Conservation (phyloP, 2,329 filamentous ascomycete species). For the Claviceps pazoutovae region DNA sequence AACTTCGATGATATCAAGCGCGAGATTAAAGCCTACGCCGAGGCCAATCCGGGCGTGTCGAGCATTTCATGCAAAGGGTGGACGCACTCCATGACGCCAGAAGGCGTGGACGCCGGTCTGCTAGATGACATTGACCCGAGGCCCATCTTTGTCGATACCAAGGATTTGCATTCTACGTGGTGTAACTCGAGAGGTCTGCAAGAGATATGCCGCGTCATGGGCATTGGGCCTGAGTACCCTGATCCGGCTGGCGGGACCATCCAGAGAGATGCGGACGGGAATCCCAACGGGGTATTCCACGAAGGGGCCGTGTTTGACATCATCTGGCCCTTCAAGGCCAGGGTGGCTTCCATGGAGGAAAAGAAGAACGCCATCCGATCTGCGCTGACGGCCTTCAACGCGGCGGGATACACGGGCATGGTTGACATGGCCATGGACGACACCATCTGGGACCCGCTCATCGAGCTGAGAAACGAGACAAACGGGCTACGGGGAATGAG, state of each 20-base stretch:
- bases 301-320: constrained; percentile 38
- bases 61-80: constrained; percentile 41
- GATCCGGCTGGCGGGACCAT: constrained; percentile 39
- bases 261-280: constrained; percentile 32
- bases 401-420: constrained; percentile 39
- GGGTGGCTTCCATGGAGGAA: constrained; percentile 32
- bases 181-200: constrained; percentile 36
- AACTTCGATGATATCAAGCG: constrained; percentile 34
- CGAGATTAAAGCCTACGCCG: constrained; percentile 31
- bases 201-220: constrained; percentile 26
- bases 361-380: constrained; percentile 32
- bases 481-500: constrained; percentile 22
- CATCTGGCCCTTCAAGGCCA: constrained; percentile 40
- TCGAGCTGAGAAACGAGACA: constrained; percentile 27
- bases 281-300: constrained; percentile 34
- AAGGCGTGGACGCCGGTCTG: constrained; percentile 27
- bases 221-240: constrained; percentile 25
- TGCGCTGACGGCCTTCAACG: constrained; percentile 35
- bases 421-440: constrained; percentile 51
- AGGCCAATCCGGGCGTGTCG: constrained; percentile 29
- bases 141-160: constrained; percentile 42
- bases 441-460: constrained; percentile 36
- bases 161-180: constrained; percentile 43
- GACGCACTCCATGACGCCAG: constrained; percentile 37
- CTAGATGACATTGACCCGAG: constrained; percentile 39